Evolutionary conservation across 1,284 basidiomycete species (phyloP), one percentile per base, ranked within the genome.

Genomic region (Heterobasidion occidentale): DNA sequence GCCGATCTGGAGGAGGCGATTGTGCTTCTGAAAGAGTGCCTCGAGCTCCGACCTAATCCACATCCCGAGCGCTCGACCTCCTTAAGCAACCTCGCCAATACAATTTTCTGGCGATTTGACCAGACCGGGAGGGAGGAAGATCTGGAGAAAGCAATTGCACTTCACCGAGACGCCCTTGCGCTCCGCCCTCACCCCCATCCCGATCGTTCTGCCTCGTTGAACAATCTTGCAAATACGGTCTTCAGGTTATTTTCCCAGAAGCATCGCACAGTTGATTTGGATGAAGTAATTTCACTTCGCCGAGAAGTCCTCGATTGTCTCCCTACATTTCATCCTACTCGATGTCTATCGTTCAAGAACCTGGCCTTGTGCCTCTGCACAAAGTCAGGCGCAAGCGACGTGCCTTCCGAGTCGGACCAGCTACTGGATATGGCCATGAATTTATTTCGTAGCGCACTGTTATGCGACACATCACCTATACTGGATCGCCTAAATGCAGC

Each of bases 1-100:
- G 56, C 59, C 19, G 73, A 74, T 59, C 55, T 72, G 38, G 62
- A 72, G 36, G 56, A 48, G 15, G 68, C 70, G 17, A 62, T 71
- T 48, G 60, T 57, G 27, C 55, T 61, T 49, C 58, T 64, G 44
- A 50, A 59, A 15, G 55, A 61, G 14, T 65, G 60, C 7, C 58
- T 74, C 9, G 59, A 59, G 9, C 64, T 67, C 19, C 56, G 50
- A 36, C 61, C 65, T 45, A 7, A 55, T n/a, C 64, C 54, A 9
- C 64, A 67, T 51, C 53, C 67, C 12, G 38, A 60, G 46, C 19
- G 15, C 2, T 17, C 20, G 12, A 17, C 14, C 17, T 19, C 46
- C 11, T 19, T 47, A 17, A 47, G 17, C 17, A 27, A 17, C 17
- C 46, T 47, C 20, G n/a, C 46, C 12, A 27, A 11, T 17, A 17